Evolutionary conservation across 805 yeast species (phyloP).

Genomic region (Nakazawaea holstii): DNA sequence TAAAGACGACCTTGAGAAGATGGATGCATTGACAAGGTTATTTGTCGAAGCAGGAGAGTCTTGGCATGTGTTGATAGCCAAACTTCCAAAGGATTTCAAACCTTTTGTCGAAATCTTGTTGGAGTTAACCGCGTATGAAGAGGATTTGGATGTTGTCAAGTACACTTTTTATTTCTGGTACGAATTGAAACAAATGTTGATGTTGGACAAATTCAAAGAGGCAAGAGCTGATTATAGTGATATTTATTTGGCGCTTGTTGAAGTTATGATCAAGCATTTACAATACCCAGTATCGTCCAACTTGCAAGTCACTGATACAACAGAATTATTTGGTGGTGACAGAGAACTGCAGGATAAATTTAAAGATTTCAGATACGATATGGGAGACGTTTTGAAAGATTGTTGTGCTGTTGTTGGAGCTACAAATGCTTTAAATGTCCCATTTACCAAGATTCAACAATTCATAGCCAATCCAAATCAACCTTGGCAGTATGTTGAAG

Average conservation of each 20-base stretch:
- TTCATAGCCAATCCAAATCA: conserved; percentile 23
- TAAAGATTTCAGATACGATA: conserved; percentile 88
- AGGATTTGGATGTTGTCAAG: conserved; percentile 83
- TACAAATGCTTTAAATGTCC: conserved; percentile 59
- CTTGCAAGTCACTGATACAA: conserved; percentile 22
- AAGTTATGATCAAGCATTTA: conserved; percentile 60
- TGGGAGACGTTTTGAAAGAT: conserved; percentile 97
- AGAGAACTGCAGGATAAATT: conserved; percentile 87
- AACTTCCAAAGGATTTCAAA: conserved; percentile 60
- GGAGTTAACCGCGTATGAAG: conserved; percentile 65
- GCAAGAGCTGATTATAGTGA: conserved; percentile 48
- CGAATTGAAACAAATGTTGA: conserved; percentile 65
- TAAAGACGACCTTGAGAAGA: conserved; percentile 56
- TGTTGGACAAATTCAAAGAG: conserved; percentile 49
- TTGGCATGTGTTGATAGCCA: conserved; percentile 86
- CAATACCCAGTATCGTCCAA: conserved; percentile 55
- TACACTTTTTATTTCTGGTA: conserved; percentile 95
- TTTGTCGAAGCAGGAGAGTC: conserved; percentile 92
- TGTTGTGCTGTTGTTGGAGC: conserved; percentile 91
- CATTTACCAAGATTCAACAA: conserved; percentile 54
- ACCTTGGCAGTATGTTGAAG: conserved; percentile 84
- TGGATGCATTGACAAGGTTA: conserved; percentile 67
- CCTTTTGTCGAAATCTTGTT: conserved; percentile 71
- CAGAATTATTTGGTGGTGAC: conserved; percentile 56
- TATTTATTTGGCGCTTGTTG: conserved; percentile 52